Evolutionary conservation across 148 eudicot genomes (phyloP), one percentile per base, ranked within the genome.

Genomic region (Rhododendron vialii): DNA sequence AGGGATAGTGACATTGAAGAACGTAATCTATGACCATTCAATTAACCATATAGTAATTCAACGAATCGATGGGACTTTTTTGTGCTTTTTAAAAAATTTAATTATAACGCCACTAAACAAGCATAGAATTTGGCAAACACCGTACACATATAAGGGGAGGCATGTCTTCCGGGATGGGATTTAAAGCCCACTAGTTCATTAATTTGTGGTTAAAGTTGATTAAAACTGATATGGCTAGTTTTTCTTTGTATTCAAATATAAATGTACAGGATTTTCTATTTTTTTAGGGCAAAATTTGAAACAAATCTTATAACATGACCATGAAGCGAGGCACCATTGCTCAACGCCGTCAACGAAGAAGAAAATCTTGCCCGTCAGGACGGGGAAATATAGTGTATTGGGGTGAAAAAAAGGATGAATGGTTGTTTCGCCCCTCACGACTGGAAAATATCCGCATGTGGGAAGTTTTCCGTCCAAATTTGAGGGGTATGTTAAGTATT

Each of bases 121-220:
- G 9, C 35, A 55, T 8, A 57, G 2, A 81, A 55, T 11, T 59
- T 14, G 43, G 26, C 26, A 59, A 48, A 65, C 83, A 79, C 43
- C 47, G 65, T 63, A 65, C 43, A 11, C 79, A 78, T 43, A n/a
- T 7, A 14, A 30, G 51, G 18, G 77, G 69, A 28, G 77, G 47
- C 83, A 79, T 85, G 78, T 85, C 57, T 85, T 79, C 83, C 59
- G 87, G 87, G 83, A n/a, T 36, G 47, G 41, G n/a, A 13, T 47
- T 79, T 38, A 78, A 85, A 61, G 18, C 73, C 51, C 76, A 78
- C 53, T 36, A 9, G 35, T 79, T 7, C 77, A 85, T 63, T 63
- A 85, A 61, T 79, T 85, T 85, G 59, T 26, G 33, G 78, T n/a
- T 78, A 14, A 73, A 61, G 30, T 61, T 78, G 0, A 18, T 35